phyloP scores from a whole-genome alignment of 495 filamentous ascomycete genomes.

The Choiromyces venosus region DNA sequence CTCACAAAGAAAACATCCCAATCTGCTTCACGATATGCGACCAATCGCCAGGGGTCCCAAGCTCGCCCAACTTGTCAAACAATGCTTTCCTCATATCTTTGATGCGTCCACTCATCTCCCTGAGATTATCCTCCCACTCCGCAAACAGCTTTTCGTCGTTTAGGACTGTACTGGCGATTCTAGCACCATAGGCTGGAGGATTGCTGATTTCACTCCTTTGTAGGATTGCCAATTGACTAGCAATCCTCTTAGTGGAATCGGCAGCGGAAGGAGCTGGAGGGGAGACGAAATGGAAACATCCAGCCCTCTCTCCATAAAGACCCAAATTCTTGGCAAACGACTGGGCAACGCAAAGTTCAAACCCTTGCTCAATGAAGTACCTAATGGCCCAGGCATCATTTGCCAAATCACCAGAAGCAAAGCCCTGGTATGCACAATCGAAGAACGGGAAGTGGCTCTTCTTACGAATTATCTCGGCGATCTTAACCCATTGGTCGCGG shows the following conservation, averaged over 20 bases:
- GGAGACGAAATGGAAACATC: conserved; percentile 93
- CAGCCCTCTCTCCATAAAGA: conserved; percentile 91
- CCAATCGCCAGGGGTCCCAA: conserved; percentile 85
- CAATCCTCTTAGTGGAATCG: conserved; percentile 60
- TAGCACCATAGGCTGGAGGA: conserved; percentile 86
- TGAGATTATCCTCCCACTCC: conserved; percentile 91
- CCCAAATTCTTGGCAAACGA: conserved; percentile 99
- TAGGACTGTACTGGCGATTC: conserved; percentile 73
- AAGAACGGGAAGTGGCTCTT: conserved; percentile 96
- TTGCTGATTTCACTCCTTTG: conserved; percentile 97
- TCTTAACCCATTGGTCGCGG: conserved; percentile 84
- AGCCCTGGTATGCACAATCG: conserved; percentile 96
- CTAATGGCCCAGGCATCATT: conserved; percentile 85
- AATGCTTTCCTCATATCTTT: conserved; percentile 77
- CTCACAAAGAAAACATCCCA: conserved; percentile 90
- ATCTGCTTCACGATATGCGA: conserved; percentile 97
- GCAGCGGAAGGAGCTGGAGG: conserved; percentile 61
- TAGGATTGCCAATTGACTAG: conserved; percentile 85
- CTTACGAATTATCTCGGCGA: conserved; percentile 65
- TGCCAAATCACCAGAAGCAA: conserved; percentile 82
- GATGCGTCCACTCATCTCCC: conserved; percentile 91
- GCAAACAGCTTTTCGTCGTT: conserved; percentile 77
- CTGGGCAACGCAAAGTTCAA: conserved; percentile 93
- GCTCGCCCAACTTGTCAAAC: conserved; percentile 67
- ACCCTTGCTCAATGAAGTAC: conserved; percentile 88